These are phyloP conservation scores for Fusarium oligoseptatum DNA, from an alignment of 2,329 filamentous ascomycete species.

Conservation along the genomic window DNA sequence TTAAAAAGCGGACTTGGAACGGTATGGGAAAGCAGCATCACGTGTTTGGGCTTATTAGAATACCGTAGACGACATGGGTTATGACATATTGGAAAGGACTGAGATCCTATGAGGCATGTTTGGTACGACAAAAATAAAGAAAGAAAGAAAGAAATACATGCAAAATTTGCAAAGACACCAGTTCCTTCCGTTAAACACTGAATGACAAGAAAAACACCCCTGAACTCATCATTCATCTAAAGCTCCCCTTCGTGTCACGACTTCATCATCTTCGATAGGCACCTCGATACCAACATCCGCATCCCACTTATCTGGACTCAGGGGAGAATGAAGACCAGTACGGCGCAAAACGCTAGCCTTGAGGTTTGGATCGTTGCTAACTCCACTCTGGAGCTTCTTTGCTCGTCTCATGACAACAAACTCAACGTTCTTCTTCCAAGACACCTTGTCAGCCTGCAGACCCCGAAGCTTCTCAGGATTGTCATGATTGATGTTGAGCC, in stretches of 20 bases:
- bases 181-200: background rate
- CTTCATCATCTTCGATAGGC: background rate
- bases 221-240: background rate
- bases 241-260: background rate
- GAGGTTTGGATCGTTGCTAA: background rate
- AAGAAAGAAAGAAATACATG: background rate
- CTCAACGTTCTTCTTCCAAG: background rate
- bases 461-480: background rate
- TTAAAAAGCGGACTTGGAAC: background rate
- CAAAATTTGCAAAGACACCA: background rate
- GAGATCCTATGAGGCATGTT: conserved; percentile 1
- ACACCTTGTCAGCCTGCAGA: background rate
- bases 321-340: conserved; percentile 16
- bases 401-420: background rate
- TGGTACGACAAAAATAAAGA: background rate
- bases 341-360: background rate
- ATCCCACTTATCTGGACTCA: conserved; percentile 7
- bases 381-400: background rate
- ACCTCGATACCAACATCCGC: background rate
- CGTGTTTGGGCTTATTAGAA: conserved; percentile 2
- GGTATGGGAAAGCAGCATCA: conserved; percentile 4
- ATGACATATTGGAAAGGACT: conserved; percentile 10
- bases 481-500: background rate
- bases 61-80: conserved; percentile 1
- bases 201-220: background rate